Evolutionary conservation across 768 basidiomycete species (phyloP), one percentile per base, ranked within the genome.

Genomic region (Tylopilus felleus): DNA sequence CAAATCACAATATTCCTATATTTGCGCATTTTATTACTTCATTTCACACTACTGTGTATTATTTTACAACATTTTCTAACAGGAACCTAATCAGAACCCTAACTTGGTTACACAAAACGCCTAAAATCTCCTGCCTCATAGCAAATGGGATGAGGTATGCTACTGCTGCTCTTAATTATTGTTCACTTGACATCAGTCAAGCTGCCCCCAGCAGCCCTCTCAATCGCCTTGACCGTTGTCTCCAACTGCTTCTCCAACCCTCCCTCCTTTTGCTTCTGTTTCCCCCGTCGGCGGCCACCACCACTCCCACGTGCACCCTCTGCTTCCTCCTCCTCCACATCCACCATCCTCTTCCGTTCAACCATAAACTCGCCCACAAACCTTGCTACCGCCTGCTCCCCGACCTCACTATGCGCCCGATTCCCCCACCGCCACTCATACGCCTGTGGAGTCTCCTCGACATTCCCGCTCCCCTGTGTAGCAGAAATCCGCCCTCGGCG

Each of bases 401-500:
- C 87, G 5, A 97, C 81, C 70, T 98, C 95, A 29, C 81, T 81
- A 36, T 86, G 80, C 2, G 93, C 85, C 27, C 90, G 79, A 25
- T 79, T 74, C 4, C 93, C 94, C 94, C 94, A 98, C 17, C 83
- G 80, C 92, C 90, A 93, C 63, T 93, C 90, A 56, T 76, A 81
- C 16, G 73, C 54, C 23, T 68, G 65, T 0, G 45, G 46, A 8
- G 47, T 60, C 1, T 61, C 60, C 8, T 61, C 60, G 1, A 50
- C 5, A 3, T 56, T 60, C 0, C 16, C 39, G 10, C 27, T 49
- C 53, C 51, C 77, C 71, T 74, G 71, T 5, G 73, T 65, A 19
- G 76, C 74, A n/a, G 73, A 70, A 29, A 75, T 65, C 3, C 88
- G 80, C 43, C 77, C 80, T 19, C 83, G 81, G 35, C 83, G 81